Base-by-base conservation (phyloP, 495 filamentous ascomycete species). In the Trichoderma orchidacearum region DNA sequence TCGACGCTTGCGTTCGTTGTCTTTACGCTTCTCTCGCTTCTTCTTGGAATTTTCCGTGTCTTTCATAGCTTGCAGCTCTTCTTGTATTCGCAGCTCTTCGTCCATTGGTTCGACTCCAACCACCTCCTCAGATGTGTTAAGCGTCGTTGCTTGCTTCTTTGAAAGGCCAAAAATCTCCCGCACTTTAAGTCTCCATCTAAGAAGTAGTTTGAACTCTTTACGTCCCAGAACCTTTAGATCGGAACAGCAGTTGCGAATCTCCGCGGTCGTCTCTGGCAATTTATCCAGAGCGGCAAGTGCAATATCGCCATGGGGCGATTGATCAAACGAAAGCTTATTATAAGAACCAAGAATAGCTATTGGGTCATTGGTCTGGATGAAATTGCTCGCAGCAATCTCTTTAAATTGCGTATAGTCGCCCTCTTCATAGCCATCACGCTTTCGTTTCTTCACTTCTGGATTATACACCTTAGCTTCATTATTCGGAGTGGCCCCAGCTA, bases 391-490 rank as follows among this genome's bases (percentile, higher is more conserved):
- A 0, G 88, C 72, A 1, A 85, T 81, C 60, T 96, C 89, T 66
- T 94, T 94, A 73, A 85, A 91, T 64, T 96, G 90, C 5, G 82
- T 91, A 63, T 86, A 95, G 60, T 99, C 87, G 30, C 91, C 93
- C 67, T 97, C 93, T 64, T 96, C 90, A 61, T 99, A 99, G 74
- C 93, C 93, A 52, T 93, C 90, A 72, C 93, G 78, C 81, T 93
- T 97, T 28, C 93, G 77, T 79, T 95, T 97, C 79, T 96, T 97
- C 62, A 86, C 75, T 68, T 98, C 93, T 0, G 93, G 93, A 62
- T 97, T 94, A 75, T 94, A 99, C 2, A 99, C 93, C 66, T 92
- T 93, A 28, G 92, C 93, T 68, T 99, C 94, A 63, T 96, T 90
- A 67, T 97, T 97, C 9, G 92, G 91, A 5, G 90, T 85, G 13